phyloP scores from a whole-genome alignment of 2,329 filamentous ascomycete species.

The Trichoderma sp. region DNA sequence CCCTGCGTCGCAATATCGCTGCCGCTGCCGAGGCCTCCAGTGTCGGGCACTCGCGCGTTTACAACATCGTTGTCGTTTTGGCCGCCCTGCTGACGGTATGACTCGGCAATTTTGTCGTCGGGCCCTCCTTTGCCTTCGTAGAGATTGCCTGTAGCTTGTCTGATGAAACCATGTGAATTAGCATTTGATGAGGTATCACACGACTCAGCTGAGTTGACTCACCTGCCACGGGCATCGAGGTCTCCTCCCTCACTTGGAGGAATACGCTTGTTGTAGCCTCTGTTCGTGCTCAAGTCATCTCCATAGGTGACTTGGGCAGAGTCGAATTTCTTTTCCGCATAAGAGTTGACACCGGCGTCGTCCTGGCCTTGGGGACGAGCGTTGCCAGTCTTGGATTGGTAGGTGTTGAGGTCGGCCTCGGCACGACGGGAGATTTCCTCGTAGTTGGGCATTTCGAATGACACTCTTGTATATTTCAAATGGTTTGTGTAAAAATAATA shows the following conservation, averaged over 20 bases:
- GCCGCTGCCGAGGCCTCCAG: constrained; percentile 29
- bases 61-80: constrained; percentile 43
- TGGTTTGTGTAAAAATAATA: no score
- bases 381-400: constrained; percentile 50
- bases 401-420: constrained; percentile 51
- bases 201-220: constrained; percentile 27
- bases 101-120: constrained; percentile 32
- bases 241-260: constrained; percentile 49
- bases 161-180: constrained; percentile 28
- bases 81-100: constrained; percentile 39
- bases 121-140: constrained; percentile 49
- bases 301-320: constrained; percentile 35
- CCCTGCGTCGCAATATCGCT: constrained; percentile 41
- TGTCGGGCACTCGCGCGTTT: constrained; percentile 30
- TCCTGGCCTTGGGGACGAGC: constrained; percentile 43
- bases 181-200: neutral
- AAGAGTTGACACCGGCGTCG: constrained; percentile 46
- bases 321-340: constrained; percentile 42
- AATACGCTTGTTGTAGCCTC: constrained; percentile 49
- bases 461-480: no score
- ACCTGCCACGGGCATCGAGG: constrained; percentile 49
- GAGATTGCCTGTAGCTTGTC: constrained; percentile 47
- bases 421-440: constrained; percentile 48
- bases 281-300: constrained; percentile 49
- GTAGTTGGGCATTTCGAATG: constrained; percentile 38